phyloP scores from a whole-genome alignment of 805 yeast species.

The Lipomyces spencermartinsiae region DNA sequence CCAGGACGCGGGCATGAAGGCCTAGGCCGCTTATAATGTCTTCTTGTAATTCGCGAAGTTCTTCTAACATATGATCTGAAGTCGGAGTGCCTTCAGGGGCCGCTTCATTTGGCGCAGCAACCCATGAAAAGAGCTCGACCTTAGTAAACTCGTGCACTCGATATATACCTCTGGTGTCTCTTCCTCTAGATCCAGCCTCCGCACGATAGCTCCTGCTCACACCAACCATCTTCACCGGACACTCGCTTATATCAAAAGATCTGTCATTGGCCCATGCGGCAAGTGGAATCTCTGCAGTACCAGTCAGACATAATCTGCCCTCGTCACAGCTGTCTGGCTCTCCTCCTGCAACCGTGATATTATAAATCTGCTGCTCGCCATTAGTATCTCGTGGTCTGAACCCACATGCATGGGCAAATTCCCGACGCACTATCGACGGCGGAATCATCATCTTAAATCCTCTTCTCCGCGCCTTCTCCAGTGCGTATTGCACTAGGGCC shows the following conservation, averaged over 20 bases:
- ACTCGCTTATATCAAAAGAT: constrained; percentile 49
- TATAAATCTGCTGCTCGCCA: constrained; percentile 84
- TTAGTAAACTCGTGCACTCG: constrained; percentile 96
- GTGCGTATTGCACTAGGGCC: constrained; percentile 82
- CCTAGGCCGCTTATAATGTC: constrained; percentile 71
- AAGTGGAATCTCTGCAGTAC: constrained; percentile 94
- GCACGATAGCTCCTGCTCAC: constrained; percentile 88
- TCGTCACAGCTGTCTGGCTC: constrained; percentile 38
- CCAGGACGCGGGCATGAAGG: constrained; percentile 76
- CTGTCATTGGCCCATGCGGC: constrained; percentile 76
- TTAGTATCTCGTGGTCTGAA: constrained; percentile 90
- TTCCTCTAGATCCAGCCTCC: constrained; percentile 96
- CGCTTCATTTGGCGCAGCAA: constrained; percentile 46
- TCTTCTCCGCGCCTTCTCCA: constrained; percentile 64
- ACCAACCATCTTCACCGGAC: constrained; percentile 74
- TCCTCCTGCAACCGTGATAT: constrained; percentile 55
- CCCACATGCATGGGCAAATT: constrained; percentile 86
- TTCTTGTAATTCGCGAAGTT: constrained; percentile 68
- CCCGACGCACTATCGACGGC: constrained; percentile 83
- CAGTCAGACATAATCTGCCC: constrained; percentile 66
- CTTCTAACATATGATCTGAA: constrained; percentile 61
- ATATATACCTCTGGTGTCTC: constrained; percentile 88
- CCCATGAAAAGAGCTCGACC: constrained; percentile 84
- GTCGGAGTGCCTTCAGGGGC: constrained; percentile 33
- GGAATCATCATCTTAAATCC: constrained; percentile 80